These are phyloP conservation scores for Fusarium metavorans DNA, from an alignment of 2,329 filamentous ascomycete genomes.

Conservation along the genomic window DNA sequence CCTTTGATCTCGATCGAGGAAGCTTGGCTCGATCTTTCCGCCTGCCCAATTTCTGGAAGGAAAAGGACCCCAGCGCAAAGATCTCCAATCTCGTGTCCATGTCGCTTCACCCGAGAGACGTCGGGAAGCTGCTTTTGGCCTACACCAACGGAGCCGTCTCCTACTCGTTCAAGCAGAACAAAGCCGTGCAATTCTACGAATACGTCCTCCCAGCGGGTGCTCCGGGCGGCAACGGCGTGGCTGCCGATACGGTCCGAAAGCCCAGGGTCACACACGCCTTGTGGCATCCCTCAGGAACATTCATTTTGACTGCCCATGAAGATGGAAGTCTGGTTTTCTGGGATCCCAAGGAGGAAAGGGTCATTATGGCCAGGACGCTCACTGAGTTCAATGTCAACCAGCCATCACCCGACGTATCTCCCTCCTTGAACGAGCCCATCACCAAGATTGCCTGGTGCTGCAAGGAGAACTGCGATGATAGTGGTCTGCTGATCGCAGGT, in stretches of 20 bases:
- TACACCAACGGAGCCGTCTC: slow-evolving; percentile 89
- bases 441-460: slow-evolving; percentile 91
- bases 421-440: slow-evolving; percentile 78
- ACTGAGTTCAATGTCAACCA: slow-evolving; percentile 80
- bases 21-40: slow-evolving; percentile 77
- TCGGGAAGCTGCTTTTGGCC: slow-evolving; percentile 91
- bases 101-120: slow-evolving; percentile 89
- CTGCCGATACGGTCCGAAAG: slow-evolving; percentile 71
- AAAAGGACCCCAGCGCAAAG: slow-evolving; percentile 75
- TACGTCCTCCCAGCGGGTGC: slow-evolving; percentile 86
- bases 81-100: slow-evolving; percentile 76
- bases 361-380: slow-evolving; percentile 86
- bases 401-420: slow-evolving; percentile 63
- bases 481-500: slow-evolving; percentile 86
- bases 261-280: slow-evolving; percentile 85
- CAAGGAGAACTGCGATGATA: slow-evolving; percentile 94
- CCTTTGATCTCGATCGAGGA: slow-evolving; percentile 92
- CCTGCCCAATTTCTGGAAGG: slow-evolving; percentile 88
- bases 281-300: slow-evolving; percentile 96
- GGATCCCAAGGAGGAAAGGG: slow-evolving; percentile 89
- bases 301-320: slow-evolving; percentile 87
- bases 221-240: slow-evolving; percentile 80
- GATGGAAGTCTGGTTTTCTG: slow-evolving; percentile 94
- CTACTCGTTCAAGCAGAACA: slow-evolving; percentile 95
- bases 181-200: slow-evolving; percentile 81